Conservation (phyloP, 2,329 filamentous ascomycete genomes). For the Nothophoma quercina region DNA sequence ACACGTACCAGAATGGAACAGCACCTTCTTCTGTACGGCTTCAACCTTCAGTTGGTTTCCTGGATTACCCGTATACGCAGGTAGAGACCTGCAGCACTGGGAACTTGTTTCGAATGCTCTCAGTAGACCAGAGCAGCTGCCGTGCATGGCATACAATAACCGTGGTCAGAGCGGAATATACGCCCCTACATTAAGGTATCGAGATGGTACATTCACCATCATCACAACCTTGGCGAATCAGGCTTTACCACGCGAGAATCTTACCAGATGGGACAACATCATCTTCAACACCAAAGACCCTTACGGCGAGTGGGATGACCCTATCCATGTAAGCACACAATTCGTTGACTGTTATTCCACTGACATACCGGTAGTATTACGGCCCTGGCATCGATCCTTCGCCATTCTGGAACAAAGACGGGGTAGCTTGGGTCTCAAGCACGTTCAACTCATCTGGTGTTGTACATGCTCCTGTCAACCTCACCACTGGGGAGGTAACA, state of each 20-base stretch:
- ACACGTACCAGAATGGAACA: slow-evolving; percentile 43
- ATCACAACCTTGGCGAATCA: too few relatives aligned
- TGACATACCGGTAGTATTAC: slow-evolving; percentile 46
- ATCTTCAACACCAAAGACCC: too few relatives aligned
- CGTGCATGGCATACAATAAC: slow-evolving; percentile 33
- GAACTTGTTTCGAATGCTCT: slow-evolving; percentile 43
- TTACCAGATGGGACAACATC: too few relatives aligned
- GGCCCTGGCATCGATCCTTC: slow-evolving; percentile 61
- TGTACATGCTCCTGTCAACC: slow-evolving; percentile 29
- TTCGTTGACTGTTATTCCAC: neutral
- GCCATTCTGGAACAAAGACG: slow-evolving; percentile 63
- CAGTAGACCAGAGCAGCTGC: slow-evolving; percentile 45
- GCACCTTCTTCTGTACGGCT: slow-evolving; percentile 55
- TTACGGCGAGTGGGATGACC: too few relatives aligned
- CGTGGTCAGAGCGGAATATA: slow-evolving; percentile 35
- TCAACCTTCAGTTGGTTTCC: slow-evolving; percentile 58
- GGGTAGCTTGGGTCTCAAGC: slow-evolving; percentile 56
- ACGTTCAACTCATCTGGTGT: slow-evolving; percentile 3
- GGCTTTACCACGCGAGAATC: too few relatives aligned
- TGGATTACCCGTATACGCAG: slow-evolving; percentile 55
- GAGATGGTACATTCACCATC: too few relatives aligned
- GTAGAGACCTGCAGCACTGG: slow-evolving; percentile 55
- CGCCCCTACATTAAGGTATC: too few relatives aligned
- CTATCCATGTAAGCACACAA: neutral
- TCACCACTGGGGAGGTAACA: slow-evolving; percentile 31